Conservation (phyloP, 2,329 filamentous ascomycete genomes). For the Ilyonectria destructans region DNA sequence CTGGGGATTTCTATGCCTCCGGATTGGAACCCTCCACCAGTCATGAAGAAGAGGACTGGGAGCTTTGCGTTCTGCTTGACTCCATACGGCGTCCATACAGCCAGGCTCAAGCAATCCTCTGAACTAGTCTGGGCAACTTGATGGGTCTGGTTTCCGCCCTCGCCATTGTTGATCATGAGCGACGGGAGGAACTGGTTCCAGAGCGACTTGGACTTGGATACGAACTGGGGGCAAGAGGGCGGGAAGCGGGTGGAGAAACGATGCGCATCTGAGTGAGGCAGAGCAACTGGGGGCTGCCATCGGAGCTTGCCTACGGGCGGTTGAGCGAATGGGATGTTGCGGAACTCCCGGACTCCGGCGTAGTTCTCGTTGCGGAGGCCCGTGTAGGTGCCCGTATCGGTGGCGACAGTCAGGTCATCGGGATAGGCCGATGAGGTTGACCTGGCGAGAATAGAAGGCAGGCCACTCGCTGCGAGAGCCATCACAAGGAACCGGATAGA, state of each 20-base stretch:
- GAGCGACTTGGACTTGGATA: conserved; percentile 31
- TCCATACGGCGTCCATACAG: conserved; percentile 61
- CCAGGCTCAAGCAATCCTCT: conserved; percentile 59
- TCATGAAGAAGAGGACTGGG: conserved; percentile 42
- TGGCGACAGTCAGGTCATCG: conserved; percentile 48
- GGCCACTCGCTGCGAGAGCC: background rate
- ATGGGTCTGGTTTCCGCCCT: conserved; percentile 7
- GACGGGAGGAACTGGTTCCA: conserved; percentile 25
- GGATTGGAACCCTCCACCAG: conserved; percentile 49
- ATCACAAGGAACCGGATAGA: background rate
- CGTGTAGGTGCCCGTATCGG: conserved; percentile 53
- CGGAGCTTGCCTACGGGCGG: conserved; percentile 52
- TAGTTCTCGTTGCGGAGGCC: conserved; percentile 52
- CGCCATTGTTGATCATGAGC: conserved; percentile 19
- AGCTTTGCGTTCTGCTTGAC: conserved; percentile 56
- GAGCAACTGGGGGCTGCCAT: conserved; percentile 50
- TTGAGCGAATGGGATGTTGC: conserved; percentile 57
- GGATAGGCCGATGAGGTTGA: background rate
- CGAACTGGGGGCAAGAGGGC: conserved; percentile 55
- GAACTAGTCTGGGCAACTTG: conserved; percentile 21
- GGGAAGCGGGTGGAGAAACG: conserved; percentile 49
- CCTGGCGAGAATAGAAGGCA: background rate
- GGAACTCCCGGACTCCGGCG: conserved; percentile 56
- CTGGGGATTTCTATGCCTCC: conserved; percentile 50
- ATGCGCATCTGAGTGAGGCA: conserved; percentile 41